phyloP scores from a whole-genome alignment of 805 yeast species.

The Candida arabinofermentans region DNA sequence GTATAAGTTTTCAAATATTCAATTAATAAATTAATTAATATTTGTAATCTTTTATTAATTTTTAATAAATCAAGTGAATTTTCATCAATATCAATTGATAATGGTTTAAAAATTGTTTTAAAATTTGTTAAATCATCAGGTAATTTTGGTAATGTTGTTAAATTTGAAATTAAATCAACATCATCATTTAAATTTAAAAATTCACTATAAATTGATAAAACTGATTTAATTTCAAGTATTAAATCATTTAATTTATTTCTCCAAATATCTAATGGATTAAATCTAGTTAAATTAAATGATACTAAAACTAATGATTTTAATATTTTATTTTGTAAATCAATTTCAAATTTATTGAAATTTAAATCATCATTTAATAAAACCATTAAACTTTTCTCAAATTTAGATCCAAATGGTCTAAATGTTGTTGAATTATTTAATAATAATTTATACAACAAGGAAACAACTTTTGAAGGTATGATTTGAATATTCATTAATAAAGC shows the following conservation, averaged over 20 bases:
- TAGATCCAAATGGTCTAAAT: slow-evolving; percentile 72
- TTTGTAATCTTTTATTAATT: slow-evolving; percentile 47
- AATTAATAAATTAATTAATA: slow-evolving; percentile 42
- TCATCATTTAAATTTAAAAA: slow-evolving; percentile 58
- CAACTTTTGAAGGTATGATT: slow-evolving; percentile 33
- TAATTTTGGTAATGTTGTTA: slow-evolving; percentile 39
- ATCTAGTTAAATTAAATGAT: slow-evolving; percentile 53
- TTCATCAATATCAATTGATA: slow-evolving; percentile 56
- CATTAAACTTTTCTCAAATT: slow-evolving; percentile 46
- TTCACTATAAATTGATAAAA: slow-evolving; percentile 52
- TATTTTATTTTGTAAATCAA: slow-evolving; percentile 36
- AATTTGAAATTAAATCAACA: slow-evolving; percentile 38
- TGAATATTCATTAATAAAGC: slow-evolving; percentile 44
- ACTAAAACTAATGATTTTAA: slow-evolving; percentile 49
- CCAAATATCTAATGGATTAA: slow-evolving; percentile 45
- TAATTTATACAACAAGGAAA: slow-evolving; percentile 40
- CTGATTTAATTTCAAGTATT: slow-evolving; percentile 50
- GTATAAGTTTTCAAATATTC: slow-evolving; percentile 50
- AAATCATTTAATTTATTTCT: slow-evolving; percentile 41
- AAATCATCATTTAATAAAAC: slow-evolving; percentile 31
- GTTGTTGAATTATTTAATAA: slow-evolving; percentile 66
- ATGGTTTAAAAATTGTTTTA: slow-evolving; percentile 38
- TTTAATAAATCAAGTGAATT: slow-evolving; percentile 44
- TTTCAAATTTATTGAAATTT: slow-evolving; percentile 37
- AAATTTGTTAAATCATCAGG: slow-evolving; percentile 15